Conservation (phyloP, 768 basidiomycete species). For the Lentinula boryana region DNA sequence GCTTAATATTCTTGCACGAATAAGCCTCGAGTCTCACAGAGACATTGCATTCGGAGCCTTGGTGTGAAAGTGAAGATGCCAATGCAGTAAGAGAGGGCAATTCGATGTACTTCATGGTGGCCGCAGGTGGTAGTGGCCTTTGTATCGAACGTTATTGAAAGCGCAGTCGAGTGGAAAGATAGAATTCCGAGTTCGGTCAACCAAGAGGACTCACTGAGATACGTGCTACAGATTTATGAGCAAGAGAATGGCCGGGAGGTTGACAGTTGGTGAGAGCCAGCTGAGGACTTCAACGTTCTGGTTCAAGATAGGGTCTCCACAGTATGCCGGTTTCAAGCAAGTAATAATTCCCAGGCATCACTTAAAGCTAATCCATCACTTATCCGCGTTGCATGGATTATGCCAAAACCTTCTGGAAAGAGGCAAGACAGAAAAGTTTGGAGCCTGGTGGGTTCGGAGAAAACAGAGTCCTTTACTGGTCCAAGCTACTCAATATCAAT, state of each 20-base stretch:
- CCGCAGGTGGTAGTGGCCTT: background rate
- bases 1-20: conserved; percentile 95
- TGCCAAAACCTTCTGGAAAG: conserved; percentile 25
- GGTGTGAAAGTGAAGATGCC: conserved; percentile 74
- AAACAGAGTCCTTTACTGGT: conserved; percentile 55
- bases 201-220: background rate
- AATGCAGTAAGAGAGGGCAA: conserved; percentile 73
- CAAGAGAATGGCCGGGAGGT: background rate
- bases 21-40: conserved; percentile 95
- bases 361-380: background rate
- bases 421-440: conserved; percentile 37
- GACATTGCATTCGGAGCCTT: conserved; percentile 83
- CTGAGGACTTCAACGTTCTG: background rate
- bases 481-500: conserved; percentile 25
- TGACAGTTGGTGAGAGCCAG: background rate
- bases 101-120: conserved; percentile 84
- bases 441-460: conserved; percentile 59
- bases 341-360: background rate
- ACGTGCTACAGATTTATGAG: background rate
- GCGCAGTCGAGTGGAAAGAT: background rate
- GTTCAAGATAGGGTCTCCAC: background rate
- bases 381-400: conserved; percentile 27
- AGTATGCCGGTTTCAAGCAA: background rate
- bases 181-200: background rate
- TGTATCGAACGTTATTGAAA: background rate